Conservation (phyloP, 805 yeast genomes). For the Yamadazyma takamatsuzukensis region DNA sequence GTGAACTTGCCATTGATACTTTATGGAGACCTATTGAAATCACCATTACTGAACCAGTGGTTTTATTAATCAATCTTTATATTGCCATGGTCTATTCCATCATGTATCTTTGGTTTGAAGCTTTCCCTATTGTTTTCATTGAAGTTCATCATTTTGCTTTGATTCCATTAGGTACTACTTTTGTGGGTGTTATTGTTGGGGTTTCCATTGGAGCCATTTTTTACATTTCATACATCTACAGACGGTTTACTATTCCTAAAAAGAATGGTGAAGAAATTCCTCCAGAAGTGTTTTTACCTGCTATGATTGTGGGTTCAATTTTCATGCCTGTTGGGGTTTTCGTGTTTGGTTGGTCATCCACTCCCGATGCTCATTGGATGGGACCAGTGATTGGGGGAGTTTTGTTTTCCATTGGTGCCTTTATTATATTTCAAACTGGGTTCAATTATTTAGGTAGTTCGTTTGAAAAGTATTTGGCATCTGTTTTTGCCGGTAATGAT, state of each 20-base stretch:
- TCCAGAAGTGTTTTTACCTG: conserved; percentile 42
- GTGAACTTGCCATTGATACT: conserved; percentile 24
- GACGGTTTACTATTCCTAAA: conserved; percentile 16
- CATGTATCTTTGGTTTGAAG: conserved; percentile 54
- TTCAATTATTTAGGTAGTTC: conserved; percentile 48
- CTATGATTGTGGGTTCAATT: conserved; percentile 38
- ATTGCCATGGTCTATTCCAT: conserved; percentile 52
- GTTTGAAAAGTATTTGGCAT: conserved; percentile 49
- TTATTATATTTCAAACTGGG: conserved; percentile 49
- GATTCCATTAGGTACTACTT: conserved; percentile 47
- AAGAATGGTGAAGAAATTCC: conserved; percentile 20
- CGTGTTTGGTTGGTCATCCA: conserved; percentile 50
- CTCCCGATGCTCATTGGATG: conserved; percentile 44
- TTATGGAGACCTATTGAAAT: conserved; percentile 51
- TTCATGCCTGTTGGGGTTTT: conserved; percentile 41
- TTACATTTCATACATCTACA: conserved; percentile 23
- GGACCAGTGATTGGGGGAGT: conserved; percentile 43
- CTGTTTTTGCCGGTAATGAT: conserved; percentile 57
- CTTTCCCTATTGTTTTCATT: conserved; percentile 46
- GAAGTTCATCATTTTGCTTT: conserved; percentile 44
- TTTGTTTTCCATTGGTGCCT: conserved; percentile 37
- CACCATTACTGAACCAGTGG: conserved; percentile 50
- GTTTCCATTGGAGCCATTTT: conserved; percentile 33
- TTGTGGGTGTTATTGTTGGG: conserved; percentile 47
- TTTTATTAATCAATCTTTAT: conserved; percentile 49